A percentile compares a stretch with the other conserved stretches of the same genome.
Conservation (phyloP, 2,329 filamentous ascomycete genomes). For the Lachnellula occidentalis region DNA sequence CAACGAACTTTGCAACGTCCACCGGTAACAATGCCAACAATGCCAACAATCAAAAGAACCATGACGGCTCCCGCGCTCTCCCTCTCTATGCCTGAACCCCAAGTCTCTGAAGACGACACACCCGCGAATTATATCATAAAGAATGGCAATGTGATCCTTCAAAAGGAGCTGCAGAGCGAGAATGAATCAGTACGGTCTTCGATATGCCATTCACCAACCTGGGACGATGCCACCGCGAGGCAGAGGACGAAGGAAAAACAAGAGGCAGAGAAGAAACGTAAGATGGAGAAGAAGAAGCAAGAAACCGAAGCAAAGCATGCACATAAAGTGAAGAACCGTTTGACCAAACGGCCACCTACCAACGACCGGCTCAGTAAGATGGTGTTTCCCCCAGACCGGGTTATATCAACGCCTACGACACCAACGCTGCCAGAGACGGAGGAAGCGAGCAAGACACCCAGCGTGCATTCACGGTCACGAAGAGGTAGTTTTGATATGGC, state of each 20-base stretch:
- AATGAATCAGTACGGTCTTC: slow-evolving; percentile 24
- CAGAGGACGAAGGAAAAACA: slow-evolving; percentile 40
- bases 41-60: slow-evolving; percentile 13
- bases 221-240: slow-evolving; percentile 50
- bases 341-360: slow-evolving; percentile 29
- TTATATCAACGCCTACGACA: slow-evolving; percentile 11
- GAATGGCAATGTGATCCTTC: slow-evolving; percentile 14
- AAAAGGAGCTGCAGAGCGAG: slow-evolving; percentile 10
- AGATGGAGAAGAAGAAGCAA: slow-evolving; percentile 38
- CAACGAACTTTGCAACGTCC: slow-evolving; percentile 11
- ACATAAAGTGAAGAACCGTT: slow-evolving; percentile 34
- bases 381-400: slow-evolving; percentile 9
- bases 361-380: slow-evolving; percentile 18
- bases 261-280: slow-evolving; percentile 36
- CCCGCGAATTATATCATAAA: slow-evolving; percentile 17
- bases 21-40: slow-evolving; percentile 5
- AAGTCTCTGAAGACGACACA: slow-evolving; percentile 3
- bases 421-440: background rate
- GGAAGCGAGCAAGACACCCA: background rate
- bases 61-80: slow-evolving; percentile 22
- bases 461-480: slow-evolving; percentile 7
- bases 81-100: slow-evolving; percentile 13
- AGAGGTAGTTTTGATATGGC: slow-evolving; percentile 22
- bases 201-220: slow-evolving; percentile 57
- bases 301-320: slow-evolving; percentile 33